phyloP scores from a whole-genome alignment of 345 rosid species.

The Brassica nigra region DNA sequence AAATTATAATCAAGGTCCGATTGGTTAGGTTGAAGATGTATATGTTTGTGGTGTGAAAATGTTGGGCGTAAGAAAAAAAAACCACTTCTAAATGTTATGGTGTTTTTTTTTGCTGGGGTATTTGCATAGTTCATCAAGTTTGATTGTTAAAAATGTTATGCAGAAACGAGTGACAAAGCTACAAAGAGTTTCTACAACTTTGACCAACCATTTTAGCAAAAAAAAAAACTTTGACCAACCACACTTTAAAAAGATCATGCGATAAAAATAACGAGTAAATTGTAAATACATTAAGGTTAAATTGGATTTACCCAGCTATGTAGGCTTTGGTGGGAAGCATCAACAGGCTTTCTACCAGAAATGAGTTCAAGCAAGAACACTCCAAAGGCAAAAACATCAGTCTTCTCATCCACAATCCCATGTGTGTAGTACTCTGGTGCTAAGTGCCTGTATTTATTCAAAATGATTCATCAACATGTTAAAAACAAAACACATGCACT shows the following conservation, averaged over 20 bases:
- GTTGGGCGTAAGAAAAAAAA: neutral
- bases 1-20: neutral
- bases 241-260: neutral
- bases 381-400: slow-evolving; percentile 94
- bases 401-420: slow-evolving; percentile 98
- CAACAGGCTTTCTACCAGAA: slow-evolving; percentile 88
- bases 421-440: slow-evolving; percentile 97
- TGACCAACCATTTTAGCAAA: neutral
- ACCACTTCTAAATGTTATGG: slow-evolving; percentile 2
- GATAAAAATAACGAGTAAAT: neutral
- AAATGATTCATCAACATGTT: slow-evolving; percentile 3
- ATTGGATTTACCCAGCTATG: slow-evolving; percentile 75
- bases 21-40: neutral
- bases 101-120: slow-evolving; percentile 3
- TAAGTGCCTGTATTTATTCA: slow-evolving; percentile 60
- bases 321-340: slow-evolving; percentile 85
- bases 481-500: neutral
- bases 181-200: neutral
- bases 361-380: slow-evolving; percentile 85
- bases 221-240: neutral
- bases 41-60: neutral
- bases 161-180: neutral
- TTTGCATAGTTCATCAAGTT: slow-evolving; percentile 5
- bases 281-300: neutral
- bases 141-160: neutral